A percentile compares a stretch with the other conserved stretches of the same genome.
These are phyloP conservation scores for Pezicula neosporulosa DNA, from an alignment of 2,329 filamentous ascomycete genomes.

Conservation along the genomic window DNA sequence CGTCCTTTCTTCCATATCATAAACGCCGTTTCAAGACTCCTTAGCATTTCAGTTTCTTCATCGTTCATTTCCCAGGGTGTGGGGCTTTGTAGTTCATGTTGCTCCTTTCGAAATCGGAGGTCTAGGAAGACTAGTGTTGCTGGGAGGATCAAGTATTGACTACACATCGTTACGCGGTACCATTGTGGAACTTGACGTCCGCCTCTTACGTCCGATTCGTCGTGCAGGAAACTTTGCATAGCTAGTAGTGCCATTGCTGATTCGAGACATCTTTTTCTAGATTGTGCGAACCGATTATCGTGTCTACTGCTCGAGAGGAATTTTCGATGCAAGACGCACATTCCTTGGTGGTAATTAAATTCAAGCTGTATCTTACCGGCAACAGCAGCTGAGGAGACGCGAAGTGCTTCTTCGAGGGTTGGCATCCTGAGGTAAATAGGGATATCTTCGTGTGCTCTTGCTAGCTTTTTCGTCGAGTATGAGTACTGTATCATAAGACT, in stretches of 20 bases:
- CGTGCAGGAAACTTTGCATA: not conserved
- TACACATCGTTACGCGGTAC: not conserved
- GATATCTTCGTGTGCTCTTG: conserved; percentile 58
- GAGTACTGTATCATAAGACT: conserved; percentile 60
- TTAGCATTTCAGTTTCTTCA: not conserved
- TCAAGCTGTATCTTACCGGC: conserved; percentile 58
- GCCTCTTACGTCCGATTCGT: not conserved
- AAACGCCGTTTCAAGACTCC: not conserved
- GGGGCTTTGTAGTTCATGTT: not conserved
- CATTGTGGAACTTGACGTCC: not conserved
- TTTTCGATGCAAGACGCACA: conserved; percentile 16
- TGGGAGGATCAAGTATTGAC: not conserved
- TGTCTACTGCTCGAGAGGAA: conserved; percentile 11
- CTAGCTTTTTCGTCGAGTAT: conserved; percentile 56
- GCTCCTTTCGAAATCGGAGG: not conserved
- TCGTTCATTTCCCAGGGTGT: not conserved
- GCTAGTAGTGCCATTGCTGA: conserved; percentile 8
- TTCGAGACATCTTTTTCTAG: conserved; percentile 21
- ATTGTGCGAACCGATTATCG: conserved; percentile 8
- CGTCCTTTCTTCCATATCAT: too few relatives aligned
- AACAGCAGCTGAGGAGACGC: conserved; percentile 66
- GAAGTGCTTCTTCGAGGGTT: conserved; percentile 63
- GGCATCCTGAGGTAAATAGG: conserved; percentile 75
- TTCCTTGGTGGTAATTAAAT: conserved; percentile 14
- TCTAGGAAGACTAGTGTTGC: not conserved